Base-by-base conservation (phyloP, 2,329 filamentous ascomycete genomes). In the Esteya vermicola region DNA sequence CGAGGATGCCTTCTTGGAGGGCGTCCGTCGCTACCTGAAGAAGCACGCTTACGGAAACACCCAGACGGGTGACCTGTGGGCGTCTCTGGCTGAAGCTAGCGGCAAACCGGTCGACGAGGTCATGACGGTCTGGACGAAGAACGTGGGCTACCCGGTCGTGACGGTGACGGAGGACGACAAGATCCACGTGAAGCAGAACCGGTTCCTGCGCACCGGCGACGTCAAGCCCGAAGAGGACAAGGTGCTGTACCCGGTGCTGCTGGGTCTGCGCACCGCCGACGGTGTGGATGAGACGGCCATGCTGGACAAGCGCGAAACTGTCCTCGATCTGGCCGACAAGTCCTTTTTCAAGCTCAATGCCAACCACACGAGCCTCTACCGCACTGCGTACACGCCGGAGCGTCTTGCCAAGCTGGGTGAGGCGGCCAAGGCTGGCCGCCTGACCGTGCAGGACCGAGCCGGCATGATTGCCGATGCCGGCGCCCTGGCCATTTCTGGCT, bases 261-360 rank as follows among this genome's bases (percentile, higher is more conserved):
- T 96, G 26, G 84, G 81, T 23, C 70, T 96, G 35, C 81, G 82
- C 43, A 88, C 84, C 27, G 83, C 86, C 59, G 71, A 82, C n/a
- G 85, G 85, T 21, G 61, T 95, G 32, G 73, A 93, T 49, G 81
- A 88, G 54, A 71, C 78, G 30, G 64, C 88, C 30, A 82, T 85
- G 14, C 66, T 93, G 39, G 34, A 51, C 47, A 67, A 76, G 47
- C 79, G 89, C 30, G 85, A 94, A 59, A 70, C 68, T 36, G 74
- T 78, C 45, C 85, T 93, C 63, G 78, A 85, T 61, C 58, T 95
- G 21, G 73, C 81, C 18, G 75, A 81, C 52, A 63, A 80, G 39
- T 85, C 93, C 52, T 95, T 96, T 63, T 96, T 82, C 76, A 96
- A 96, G 70, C 67, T 96, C 45, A 96, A 96, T 55, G 86, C 89